A percentile compares a stretch with the other conserved stretches of the same genome.
These are phyloP conservation scores for Cladophialophora immunda DNA, from an alignment of 2,329 filamentous ascomycete species.

Conservation along the genomic window DNA sequence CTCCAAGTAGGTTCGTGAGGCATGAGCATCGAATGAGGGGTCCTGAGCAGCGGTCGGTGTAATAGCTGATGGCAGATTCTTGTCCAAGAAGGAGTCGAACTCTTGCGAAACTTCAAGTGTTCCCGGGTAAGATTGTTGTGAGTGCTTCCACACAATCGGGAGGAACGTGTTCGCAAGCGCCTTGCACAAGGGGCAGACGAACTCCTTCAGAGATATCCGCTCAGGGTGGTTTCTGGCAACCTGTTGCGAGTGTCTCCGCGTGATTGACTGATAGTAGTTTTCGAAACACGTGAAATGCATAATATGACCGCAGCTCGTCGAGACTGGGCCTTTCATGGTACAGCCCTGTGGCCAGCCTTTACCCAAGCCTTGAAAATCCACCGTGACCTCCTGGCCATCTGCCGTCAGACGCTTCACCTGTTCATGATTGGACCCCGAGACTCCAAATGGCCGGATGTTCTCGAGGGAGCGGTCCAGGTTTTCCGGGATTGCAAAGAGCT, in stretches of 20 bases:
- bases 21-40: slow-evolving; percentile 21
- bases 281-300: slow-evolving; percentile 99
- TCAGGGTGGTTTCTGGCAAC: slow-evolving; percentile 96
- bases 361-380: slow-evolving; percentile 82
- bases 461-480: slow-evolving; percentile 89
- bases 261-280: slow-evolving; percentile 83
- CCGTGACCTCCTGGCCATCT: slow-evolving; percentile 73
- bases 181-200: slow-evolving; percentile 96
- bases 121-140: slow-evolving; percentile 83
- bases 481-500: slow-evolving; percentile 78
- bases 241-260: slow-evolving; percentile 85
- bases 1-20: slow-evolving; percentile 41
- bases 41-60: slow-evolving; percentile 37
- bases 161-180: slow-evolving; percentile 94
- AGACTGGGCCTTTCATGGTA: slow-evolving; percentile 77
- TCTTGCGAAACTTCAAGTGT: slow-evolving; percentile 67
- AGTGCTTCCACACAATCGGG: slow-evolving; percentile 93
- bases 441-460: slow-evolving; percentile 83
- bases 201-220: slow-evolving; percentile 79
- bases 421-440: slow-evolving; percentile 85
- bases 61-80: slow-evolving; percentile 59
- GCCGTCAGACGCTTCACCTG: slow-evolving; percentile 78
- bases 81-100: slow-evolving; percentile 75
- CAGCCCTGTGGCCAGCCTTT: slow-evolving; percentile 82
- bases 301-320: slow-evolving; percentile 93